Base-by-base conservation (phyloP, 768 basidiomycete species). In the Rossbeevera mucosa region DNA sequence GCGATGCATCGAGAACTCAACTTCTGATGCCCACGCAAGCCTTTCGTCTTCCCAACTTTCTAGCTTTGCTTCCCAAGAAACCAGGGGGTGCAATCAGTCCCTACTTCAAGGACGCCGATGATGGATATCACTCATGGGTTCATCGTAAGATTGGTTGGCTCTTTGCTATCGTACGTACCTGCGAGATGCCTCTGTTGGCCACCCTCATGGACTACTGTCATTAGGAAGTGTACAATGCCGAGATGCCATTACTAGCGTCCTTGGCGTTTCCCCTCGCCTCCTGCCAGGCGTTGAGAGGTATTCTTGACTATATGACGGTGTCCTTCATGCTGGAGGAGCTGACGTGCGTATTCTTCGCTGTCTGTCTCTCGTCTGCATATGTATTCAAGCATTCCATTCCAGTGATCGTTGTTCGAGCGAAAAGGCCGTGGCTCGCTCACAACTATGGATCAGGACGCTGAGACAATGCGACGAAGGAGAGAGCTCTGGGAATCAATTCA, bases 261-360 rank as follows among this genome's bases (percentile, higher is more conserved):
- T 46, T 63, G 4, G 58, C 59, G 7, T 68, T 45, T 43, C 65
- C 66, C 5, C 49, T 59, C 26, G 61, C 67, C 24, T 61, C 58
- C 21, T 58, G 46, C 28, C 31, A 51, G 24, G 57, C 60, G 36
- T 36, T 67, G 54, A 55, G 56, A 28, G 61, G 44, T 13, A 67
- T 68, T 18, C 56, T 63, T 24, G 52, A 59, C 42, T 68, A 65
- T 18, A 68, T 68, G 65, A 65, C 62, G 12, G 20, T 49, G 14
- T 68, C 66, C 7, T 66, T 68, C 51, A 66, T 68, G 62, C 56
- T 68, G 7, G 66, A 67, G 45, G 62, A 64, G 33, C 38, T 66
- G 30, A 67, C 66, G 66, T 62, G 49, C 20, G 61, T 24, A 41
- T n/a, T 9, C 33, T 9, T 36, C 1, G 2, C 7, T 16, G 14